A percentile compares a stretch with the other conserved stretches of the same genome.
Evolutionary conservation across 139 green algal species (phyloP).

Genomic region (Chlorella sp.): DNA sequence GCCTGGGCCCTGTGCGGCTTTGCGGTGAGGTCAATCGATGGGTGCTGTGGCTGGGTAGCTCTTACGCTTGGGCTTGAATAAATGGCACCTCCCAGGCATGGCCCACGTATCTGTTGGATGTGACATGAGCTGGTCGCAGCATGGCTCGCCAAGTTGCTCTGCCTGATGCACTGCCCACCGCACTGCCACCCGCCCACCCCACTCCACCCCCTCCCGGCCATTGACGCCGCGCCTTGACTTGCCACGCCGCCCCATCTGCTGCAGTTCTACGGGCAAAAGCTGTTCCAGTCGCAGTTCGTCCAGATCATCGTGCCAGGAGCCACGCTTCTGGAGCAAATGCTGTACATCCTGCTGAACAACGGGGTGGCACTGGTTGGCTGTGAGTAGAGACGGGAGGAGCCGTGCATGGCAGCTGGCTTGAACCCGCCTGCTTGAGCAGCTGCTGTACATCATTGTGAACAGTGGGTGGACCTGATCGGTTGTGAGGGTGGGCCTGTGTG

Average conservation of each 20-base stretch:
- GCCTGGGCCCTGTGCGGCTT: constrained; percentile 59
- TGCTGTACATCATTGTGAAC: neutral
- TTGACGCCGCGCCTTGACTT: too few relatives aligned
- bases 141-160: too few relatives aligned
- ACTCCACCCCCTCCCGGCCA: too few relatives aligned
- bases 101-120: too few relatives aligned
- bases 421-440: too few relatives aligned
- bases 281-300: constrained; percentile 72
- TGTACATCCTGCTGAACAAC: constrained; percentile 80
- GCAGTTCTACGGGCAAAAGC: constrained; percentile 81
- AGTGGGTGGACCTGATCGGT: too few relatives aligned
- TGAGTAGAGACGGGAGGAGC: neutral
- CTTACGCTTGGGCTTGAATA: too few relatives aligned
- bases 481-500: neutral
- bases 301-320: constrained; percentile 34
- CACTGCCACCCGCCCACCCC: too few relatives aligned
- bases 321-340: constrained; percentile 49
- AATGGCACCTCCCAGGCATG: neutral
- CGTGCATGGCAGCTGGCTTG: neutral
- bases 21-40: neutral
- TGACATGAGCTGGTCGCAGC: too few relatives aligned
- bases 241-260: too few relatives aligned
- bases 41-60: neutral
- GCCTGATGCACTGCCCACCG: too few relatives aligned
- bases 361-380: constrained; percentile 65